A percentile compares a stretch with the other conserved stretches of the same genome.
phyloP scores from a whole-genome alignment of 768 basidiomycete species.

The Podaxis rugospora region DNA sequence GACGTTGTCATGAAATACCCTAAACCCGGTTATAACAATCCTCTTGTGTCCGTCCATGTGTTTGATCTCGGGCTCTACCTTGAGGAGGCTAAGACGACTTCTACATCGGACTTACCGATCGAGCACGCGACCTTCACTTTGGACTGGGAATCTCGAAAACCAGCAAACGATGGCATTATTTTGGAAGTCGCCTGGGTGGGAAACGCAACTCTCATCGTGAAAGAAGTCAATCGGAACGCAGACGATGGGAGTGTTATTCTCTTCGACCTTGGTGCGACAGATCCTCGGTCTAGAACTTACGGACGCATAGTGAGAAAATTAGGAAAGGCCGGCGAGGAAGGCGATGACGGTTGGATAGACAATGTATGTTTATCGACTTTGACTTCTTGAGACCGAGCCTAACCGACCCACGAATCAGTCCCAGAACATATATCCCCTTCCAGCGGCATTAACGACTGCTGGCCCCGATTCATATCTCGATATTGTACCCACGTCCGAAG shows the following conservation, averaged over 20 bases:
- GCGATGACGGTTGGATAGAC: constrained; percentile 95
- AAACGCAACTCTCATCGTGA: constrained; percentile 66
- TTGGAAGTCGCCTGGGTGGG: constrained; percentile 88
- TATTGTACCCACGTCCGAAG: constrained; percentile 74
- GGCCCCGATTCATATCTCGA: constrained; percentile 79
- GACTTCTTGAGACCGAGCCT: not conserved
- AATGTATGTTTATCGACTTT: constrained; percentile 42
- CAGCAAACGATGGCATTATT: constrained; percentile 63
- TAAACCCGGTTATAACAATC: constrained; percentile 89
- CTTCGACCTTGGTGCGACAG: constrained; percentile 50
- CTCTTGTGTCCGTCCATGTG: constrained; percentile 75
- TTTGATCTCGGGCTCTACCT: constrained; percentile 69
- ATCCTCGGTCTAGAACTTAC: constrained; percentile 22
- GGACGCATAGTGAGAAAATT: constrained; percentile 69
- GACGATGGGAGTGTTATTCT: constrained; percentile 75
- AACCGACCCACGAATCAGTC: constrained; percentile 30
- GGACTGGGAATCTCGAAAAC: constrained; percentile 61
- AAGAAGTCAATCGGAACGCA: constrained; percentile 84
- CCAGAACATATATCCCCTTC: constrained; percentile 60
- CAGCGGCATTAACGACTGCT: constrained; percentile 33
- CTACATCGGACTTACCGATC: constrained; percentile 23
- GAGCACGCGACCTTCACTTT: constrained; percentile 50
- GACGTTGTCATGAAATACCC: constrained; percentile 77
- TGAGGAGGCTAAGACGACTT: constrained; percentile 17
- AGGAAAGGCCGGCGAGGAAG: constrained; percentile 80